Evolutionary conservation across 371 early-diverging fungal genomes (phyloP).

Genomic region (Mortierella sp.): DNA sequence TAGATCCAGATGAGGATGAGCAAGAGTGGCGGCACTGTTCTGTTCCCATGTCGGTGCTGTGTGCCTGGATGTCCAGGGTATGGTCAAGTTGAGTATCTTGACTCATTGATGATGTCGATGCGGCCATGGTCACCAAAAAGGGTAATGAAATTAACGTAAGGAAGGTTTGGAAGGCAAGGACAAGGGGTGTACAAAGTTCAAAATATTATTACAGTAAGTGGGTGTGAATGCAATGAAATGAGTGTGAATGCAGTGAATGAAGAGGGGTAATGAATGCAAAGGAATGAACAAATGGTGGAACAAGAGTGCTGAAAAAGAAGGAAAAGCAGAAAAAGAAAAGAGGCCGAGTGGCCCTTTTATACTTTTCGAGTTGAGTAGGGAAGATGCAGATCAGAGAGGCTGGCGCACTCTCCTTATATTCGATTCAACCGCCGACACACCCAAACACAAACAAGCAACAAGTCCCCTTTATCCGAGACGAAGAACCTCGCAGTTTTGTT

Average conservation of each 20-base stretch:
- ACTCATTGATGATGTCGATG: neutral
- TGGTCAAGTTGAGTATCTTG: too few species aligned
- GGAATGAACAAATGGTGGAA: neutral
- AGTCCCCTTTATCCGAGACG: neutral
- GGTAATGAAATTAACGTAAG: neutral
- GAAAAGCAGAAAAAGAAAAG: neutral
- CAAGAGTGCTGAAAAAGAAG: neutral
- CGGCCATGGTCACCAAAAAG: neutral
- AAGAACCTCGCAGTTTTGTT: neutral
- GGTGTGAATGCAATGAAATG: neutral
- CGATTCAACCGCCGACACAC: constrained; percentile 2
- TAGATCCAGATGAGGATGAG: neutral
- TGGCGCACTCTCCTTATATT: neutral
- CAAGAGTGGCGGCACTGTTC: too few species aligned
- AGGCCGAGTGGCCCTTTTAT: neutral
- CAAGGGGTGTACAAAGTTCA: neutral
- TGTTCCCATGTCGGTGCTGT: neutral
- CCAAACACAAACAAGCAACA: neutral
- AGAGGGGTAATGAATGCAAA: neutral
- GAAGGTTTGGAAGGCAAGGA: neutral
- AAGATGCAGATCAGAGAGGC: neutral
- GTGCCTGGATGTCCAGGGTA: neutral
- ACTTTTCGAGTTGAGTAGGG: neutral
- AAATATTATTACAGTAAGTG: neutral
- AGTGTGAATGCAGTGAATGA: neutral